Evolutionary conservation across 345 rosid species (phyloP).

Genomic region (Eucalyptus sp.): DNA sequence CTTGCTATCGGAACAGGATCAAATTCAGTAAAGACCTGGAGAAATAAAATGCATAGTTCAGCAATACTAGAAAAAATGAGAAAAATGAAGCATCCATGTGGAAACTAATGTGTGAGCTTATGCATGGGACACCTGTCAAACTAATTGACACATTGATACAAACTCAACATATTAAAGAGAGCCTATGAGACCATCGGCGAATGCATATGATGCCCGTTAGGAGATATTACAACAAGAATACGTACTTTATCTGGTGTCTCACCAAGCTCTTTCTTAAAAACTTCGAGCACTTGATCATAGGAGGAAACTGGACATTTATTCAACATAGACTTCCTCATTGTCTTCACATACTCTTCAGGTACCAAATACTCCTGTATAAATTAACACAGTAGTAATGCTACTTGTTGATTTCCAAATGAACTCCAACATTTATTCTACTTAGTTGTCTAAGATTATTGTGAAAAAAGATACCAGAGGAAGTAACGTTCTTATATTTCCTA

Average conservation of each 20-base stretch:
- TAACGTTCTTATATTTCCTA: neutral
- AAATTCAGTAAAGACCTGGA: conserved; percentile 64
- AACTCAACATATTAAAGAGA: neutral
- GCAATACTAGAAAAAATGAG: neutral
- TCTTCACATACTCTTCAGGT: conserved; percentile 74
- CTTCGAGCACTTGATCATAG: conserved; percentile 85
- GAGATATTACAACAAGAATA: neutral
- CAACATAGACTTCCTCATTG: conserved; percentile 87
- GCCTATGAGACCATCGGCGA: neutral
- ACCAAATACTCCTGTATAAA: conserved; percentile 66
- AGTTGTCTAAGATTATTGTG: neutral
- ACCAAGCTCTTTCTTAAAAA: conserved; percentile 86
- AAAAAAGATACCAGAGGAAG: neutral
- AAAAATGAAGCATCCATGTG: neutral
- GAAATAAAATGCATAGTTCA: neutral
- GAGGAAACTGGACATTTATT: conserved; percentile 92
- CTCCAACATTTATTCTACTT: neutral
- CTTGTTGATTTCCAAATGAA: neutral
- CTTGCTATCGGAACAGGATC: conserved; percentile 92
- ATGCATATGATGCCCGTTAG: neutral
- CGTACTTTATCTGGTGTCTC: conserved; percentile 75
- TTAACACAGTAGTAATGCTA: neutral
- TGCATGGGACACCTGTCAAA: neutral
- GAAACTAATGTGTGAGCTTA: neutral
- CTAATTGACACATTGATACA: neutral